A percentile compares a stretch with the other conserved stretches of the same genome.
These are phyloP conservation scores for Phaeosphaeria sp. DNA, from an alignment of 2,329 filamentous ascomycete genomes.

Conservation along the genomic window DNA sequence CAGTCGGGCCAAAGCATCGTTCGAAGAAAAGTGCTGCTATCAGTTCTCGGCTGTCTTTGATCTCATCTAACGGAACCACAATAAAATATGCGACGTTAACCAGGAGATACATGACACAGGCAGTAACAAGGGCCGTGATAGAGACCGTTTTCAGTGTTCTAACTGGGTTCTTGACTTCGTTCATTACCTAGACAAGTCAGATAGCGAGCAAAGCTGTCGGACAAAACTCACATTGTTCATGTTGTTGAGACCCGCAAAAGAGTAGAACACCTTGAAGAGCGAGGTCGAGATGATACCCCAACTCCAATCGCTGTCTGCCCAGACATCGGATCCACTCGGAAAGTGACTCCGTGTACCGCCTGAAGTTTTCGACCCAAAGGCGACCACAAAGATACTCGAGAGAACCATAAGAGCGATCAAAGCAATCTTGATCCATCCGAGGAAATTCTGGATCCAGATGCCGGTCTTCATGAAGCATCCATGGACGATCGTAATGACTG, in stretches of 20 bases:
- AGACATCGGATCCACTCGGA: slow-evolving; percentile 61
- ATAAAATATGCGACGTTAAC: slow-evolving; percentile 70
- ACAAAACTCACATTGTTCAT: slow-evolving; percentile 60
- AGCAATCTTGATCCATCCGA: slow-evolving; percentile 51
- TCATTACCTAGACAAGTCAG: slow-evolving; percentile 58
- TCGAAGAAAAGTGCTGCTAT: slow-evolving; percentile 74
- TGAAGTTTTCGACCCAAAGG: slow-evolving; percentile 25
- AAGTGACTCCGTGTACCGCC: slow-evolving; percentile 30
- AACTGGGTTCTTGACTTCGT: slow-evolving; percentile 73
- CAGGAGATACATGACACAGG: slow-evolving; percentile 70
- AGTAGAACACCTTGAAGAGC: slow-evolving; percentile 72
- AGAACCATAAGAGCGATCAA: slow-evolving; percentile 49
- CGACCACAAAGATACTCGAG: slow-evolving; percentile 46
- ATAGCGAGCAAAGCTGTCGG: background rate
- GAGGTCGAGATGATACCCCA: slow-evolving; percentile 72
- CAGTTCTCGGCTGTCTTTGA: slow-evolving; percentile 70
- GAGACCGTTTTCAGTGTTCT: slow-evolving; percentile 69
- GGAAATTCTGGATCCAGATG: slow-evolving; percentile 48
- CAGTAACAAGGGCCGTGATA: slow-evolving; percentile 65
- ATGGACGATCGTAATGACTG: slow-evolving; percentile 47
- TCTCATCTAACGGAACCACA: slow-evolving; percentile 71
- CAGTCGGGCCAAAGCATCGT: slow-evolving; percentile 64
- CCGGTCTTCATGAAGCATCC: slow-evolving; percentile 47
- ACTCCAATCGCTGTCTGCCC: slow-evolving; percentile 72
- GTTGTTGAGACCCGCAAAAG: slow-evolving; percentile 71